A percentile compares a stretch with the other conserved stretches of the same genome.
Conservation (phyloP, 78 protist species). For the Diacronema lutheri region DNA sequence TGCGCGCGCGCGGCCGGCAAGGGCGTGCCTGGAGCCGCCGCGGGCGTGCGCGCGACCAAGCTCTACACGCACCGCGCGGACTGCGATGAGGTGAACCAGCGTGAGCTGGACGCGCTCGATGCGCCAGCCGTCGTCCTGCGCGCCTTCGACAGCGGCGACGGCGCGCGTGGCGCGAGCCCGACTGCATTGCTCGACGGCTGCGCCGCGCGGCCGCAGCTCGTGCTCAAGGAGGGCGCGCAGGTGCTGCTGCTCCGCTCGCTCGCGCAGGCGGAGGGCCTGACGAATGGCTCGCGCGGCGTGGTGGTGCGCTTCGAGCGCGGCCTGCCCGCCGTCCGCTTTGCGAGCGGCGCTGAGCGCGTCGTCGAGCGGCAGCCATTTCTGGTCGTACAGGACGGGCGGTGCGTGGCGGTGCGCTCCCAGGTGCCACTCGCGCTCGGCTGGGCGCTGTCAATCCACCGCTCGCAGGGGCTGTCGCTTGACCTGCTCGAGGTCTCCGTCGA, state of each 20-base stretch:
- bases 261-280: neutral
- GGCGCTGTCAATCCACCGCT: conserved; percentile 47
- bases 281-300: conserved; percentile 28
- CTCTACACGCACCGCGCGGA: neutral
- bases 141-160: conserved; percentile 21
- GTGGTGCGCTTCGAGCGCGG: neutral
- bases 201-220: neutral
- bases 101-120: conserved; percentile 23
- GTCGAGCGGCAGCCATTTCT: neutral
- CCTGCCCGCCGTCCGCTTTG: neutral
- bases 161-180: conserved; percentile 11
- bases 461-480: conserved; percentile 47
- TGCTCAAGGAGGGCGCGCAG: conserved; percentile 14
- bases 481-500: conserved; percentile 5
- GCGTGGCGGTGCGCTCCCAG: neutral
- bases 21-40: no score
- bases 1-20: neutral
- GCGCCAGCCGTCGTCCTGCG: neutral
- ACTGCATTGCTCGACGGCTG: no score
- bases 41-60: neutral
- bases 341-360: neutral
- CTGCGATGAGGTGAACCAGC: neutral
- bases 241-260: conserved; percentile 40
- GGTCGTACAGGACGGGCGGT: neutral
- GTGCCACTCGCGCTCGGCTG: conserved; percentile 48